Percentiles rank a stretch among this genome's conserved stretches.
These are phyloP conservation scores for Echinosophora koreensis DNA, from an alignment of 306 rosid species.

Conservation along the genomic window DNA sequence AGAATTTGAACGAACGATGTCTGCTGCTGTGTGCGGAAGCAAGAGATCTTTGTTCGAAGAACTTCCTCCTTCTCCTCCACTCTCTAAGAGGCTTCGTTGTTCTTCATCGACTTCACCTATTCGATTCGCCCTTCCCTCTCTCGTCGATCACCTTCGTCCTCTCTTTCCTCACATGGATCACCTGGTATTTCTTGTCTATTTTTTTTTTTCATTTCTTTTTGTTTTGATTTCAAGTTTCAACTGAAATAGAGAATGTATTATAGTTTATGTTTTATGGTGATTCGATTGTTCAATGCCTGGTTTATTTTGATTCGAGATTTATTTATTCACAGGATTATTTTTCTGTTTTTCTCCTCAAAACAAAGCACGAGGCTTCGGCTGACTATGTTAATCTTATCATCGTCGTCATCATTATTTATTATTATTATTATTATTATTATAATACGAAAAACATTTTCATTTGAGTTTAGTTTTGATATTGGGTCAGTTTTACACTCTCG, in stretches of 20 bases:
- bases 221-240: neutral
- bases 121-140: constrained; percentile 64
- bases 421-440: too few relatives aligned
- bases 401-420: too few relatives aligned
- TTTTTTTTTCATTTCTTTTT: neutral
- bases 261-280: neutral
- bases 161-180: constrained; percentile 86
- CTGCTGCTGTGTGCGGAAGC: constrained; percentile 99
- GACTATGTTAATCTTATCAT: neutral
- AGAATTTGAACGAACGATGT: constrained; percentile 69
- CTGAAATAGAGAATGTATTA: neutral
- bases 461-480: too few relatives aligned
- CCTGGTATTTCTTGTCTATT: constrained; percentile 42
- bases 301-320: neutral
- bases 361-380: neutral
- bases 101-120: constrained; percentile 86
- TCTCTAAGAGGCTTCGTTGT: constrained; percentile 88
- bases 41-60: constrained; percentile 98
- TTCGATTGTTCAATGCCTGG: neutral
- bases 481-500: too few relatives aligned
- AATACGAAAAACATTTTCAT: too few relatives aligned
- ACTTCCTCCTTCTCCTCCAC: constrained; percentile 89
- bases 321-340: neutral
- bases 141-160: constrained; percentile 72
- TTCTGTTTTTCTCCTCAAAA: neutral